Evolutionary conservation across 768 basidiomycete genomes (phyloP).

Genomic region (Pleurotus salmoneostramineus): DNA sequence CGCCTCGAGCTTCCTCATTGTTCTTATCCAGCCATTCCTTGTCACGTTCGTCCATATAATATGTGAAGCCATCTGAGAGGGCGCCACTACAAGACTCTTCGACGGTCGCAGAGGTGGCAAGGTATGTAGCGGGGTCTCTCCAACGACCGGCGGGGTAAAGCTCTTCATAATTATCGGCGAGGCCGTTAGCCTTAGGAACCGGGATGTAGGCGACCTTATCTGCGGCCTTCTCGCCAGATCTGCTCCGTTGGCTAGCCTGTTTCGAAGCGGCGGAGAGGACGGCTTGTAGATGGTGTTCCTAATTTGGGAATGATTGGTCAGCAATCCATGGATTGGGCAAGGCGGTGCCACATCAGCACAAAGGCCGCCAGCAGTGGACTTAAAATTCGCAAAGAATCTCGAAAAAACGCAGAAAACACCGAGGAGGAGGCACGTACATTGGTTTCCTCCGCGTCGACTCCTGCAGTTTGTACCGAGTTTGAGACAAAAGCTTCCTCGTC

Average conservation of each 20-base stretch:
- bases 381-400: constrained; percentile 15
- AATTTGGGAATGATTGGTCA: constrained; percentile 33
- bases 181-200: constrained; percentile 83
- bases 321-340: constrained; percentile 35
- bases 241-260: constrained; percentile 21
- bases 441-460: constrained; percentile 91
- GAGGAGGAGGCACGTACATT: constrained; percentile 64
- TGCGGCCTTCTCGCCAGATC: constrained; percentile 18
- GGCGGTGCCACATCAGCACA: constrained; percentile 30
- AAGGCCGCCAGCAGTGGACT: not conserved
- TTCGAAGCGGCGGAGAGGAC: constrained; percentile 42
- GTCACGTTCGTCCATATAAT: constrained; percentile 96
- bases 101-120: constrained; percentile 80
- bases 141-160: constrained; percentile 69
- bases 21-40: constrained; percentile 92
- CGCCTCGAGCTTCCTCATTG: constrained; percentile 81
- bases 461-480: constrained; percentile 62
- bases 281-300: constrained; percentile 55
- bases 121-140: constrained; percentile 74
- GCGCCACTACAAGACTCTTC: constrained; percentile 67
- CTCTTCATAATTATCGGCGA: constrained; percentile 73
- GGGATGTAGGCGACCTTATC: constrained; percentile 77
- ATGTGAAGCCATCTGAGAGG: constrained; percentile 74
- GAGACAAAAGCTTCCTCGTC: constrained; percentile 62
- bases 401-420: not conserved